phyloP scores from a whole-genome alignment of 2,329 filamentous ascomycete genomes.

The Aspergillus hortae region DNA sequence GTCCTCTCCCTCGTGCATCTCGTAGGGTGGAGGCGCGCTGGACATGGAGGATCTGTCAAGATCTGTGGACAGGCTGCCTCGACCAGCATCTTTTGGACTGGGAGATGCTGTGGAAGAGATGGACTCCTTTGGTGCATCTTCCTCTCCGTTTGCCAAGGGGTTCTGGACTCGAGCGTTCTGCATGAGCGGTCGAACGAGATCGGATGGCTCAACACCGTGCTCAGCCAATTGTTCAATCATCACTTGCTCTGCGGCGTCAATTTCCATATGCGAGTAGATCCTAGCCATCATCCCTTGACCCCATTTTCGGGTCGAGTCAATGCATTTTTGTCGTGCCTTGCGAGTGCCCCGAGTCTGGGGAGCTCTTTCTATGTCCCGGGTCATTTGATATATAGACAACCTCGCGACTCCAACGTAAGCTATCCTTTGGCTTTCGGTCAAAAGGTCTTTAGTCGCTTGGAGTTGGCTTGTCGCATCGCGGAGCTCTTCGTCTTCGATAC shows the following conservation, averaged over 20 bases:
- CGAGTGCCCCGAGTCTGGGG: constrained; percentile 61
- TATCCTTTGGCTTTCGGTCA: constrained; percentile 93
- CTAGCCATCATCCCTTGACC: constrained; percentile 97
- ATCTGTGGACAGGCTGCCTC: constrained; percentile 31
- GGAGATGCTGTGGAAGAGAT: constrained; percentile 33
- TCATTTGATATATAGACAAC: constrained; percentile 74
- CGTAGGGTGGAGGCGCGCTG: constrained; percentile 51
- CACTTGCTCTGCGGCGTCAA: constrained; percentile 79
- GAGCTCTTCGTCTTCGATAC: constrained; percentile 70
- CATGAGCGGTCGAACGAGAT: constrained; percentile 83
- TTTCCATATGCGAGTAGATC: constrained; percentile 94
- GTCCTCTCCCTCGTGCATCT: constrained; percentile 63
- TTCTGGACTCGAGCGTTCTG: constrained; percentile 91
- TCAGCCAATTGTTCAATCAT: constrained; percentile 98
- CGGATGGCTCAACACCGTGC: constrained; percentile 80
- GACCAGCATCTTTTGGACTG: constrained; percentile 19
- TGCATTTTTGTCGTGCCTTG: constrained; percentile 65
- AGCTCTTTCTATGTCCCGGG: constrained; percentile 62
- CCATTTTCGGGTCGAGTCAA: constrained; percentile 90
- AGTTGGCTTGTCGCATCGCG: constrained; percentile 85
- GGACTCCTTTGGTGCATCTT: constrained; percentile 34
- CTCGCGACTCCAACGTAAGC: constrained; percentile 91
- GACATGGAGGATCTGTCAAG: constrained; percentile 45
- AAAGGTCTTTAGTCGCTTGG: constrained; percentile 89
- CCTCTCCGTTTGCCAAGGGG: constrained; percentile 63